Evolutionary conservation across 257 asterid species (phyloP), one percentile per base, ranked within the genome.

Genomic region (Nyctanthes arbortristis): DNA sequence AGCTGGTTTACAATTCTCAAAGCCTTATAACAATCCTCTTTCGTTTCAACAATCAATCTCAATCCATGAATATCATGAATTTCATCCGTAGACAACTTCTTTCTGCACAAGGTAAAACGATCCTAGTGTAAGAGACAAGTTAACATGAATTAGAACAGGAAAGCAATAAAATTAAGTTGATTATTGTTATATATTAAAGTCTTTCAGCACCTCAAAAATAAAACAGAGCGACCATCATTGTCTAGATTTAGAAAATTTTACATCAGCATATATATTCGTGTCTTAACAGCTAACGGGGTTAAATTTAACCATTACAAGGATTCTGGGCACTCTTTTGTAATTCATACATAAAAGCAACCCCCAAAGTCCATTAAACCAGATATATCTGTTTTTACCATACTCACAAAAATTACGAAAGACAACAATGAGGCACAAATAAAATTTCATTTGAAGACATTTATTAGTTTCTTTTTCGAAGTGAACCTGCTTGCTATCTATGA

Each of bases 41-140:
- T 80, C 2, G 79, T 86, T 61, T 93, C 97, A 65, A 93, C 96
- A 55, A 93, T 89, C 84, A 93, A 67, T 72, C 99, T 78, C 52
- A 93, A 66, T 61, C 99, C 99, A 72, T 87, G 96, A 70, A 91
- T 87, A 72, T 93, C 99, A 63, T 93, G 96, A 43, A 93, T 87
- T 71, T 87, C 96, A 78, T 89, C 91, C 91, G 91, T 86, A 75
- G 66, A 79, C 72, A 93, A 85, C 83, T 87, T 89, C 82, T 91
- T 93, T 86, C 97, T 90, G 72, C 75, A 81, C 37, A 67, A 75
- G 16, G 67, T 33, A 61, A 63, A 25, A 36, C 11, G 14, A 56
- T 25, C 70, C 62, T 5, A 67, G 58, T 52, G n/a, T 55, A 69
- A n/a, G 43, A 57, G 62, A 61, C 20, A 65, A 22, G 14, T 8